Conservation (phyloP, 257 asterid species). For the Solanum bukasovii region DNA sequence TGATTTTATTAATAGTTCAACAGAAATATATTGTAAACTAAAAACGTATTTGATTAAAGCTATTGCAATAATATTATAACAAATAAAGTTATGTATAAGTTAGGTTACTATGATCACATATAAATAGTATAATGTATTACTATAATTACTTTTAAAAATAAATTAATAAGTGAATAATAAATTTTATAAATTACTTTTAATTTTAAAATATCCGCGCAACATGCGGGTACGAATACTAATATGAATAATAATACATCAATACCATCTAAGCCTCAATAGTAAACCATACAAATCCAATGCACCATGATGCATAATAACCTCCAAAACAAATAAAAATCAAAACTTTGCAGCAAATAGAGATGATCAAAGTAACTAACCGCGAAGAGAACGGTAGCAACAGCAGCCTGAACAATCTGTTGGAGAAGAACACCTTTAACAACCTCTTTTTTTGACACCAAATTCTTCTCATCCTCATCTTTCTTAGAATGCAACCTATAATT, state of each 20-base stretch:
- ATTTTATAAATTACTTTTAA: no score
- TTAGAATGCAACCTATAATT: slow-evolving; percentile 63
- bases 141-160: no score
- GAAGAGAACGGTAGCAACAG: slow-evolving; percentile 66
- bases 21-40: no score
- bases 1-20: no score
- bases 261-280: neutral
- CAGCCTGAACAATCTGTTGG: slow-evolving; percentile 86
- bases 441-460: slow-evolving; percentile 58
- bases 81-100: no score
- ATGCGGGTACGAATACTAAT: no score
- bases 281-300: neutral
- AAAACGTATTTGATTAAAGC: no score
- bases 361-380: slow-evolving; percentile 41
- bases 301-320: neutral
- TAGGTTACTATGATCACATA: no score
- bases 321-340: neutral
- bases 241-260: neutral
- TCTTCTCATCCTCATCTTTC: slow-evolving; percentile 88
- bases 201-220: no score
- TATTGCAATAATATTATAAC: no score
- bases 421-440: slow-evolving; percentile 88
- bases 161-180: no score
- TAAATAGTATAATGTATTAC: no score
- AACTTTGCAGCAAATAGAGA: neutral